Evolutionary conservation across 371 early-diverging fungal genomes (phyloP), one percentile per base, ranked within the genome.

Genomic region (Mucor lusitanicus): DNA sequence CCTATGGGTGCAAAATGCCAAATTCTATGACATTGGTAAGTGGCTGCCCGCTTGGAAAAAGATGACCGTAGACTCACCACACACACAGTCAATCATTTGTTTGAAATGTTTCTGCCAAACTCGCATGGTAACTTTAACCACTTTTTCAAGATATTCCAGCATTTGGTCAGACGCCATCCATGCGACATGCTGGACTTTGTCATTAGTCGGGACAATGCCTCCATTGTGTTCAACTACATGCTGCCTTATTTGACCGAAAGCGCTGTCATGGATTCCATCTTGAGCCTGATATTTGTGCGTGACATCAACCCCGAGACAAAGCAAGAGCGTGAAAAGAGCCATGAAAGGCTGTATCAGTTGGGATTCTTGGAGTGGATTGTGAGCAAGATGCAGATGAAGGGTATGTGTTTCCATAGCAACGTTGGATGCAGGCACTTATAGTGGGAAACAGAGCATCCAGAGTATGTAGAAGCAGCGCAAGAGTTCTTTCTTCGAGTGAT

Each of bases 101-200:
- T 80, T 23, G 66, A 77, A 13, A 57, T 73, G 12, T 75, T 82
- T 32, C 63, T 77, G 23, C 78, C 83, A 6, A 68, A 68, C 19
- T 78, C 80, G 1, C 42, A 74, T 59, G 83, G 78, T 33, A 80
- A 82, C 60, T 67, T 82, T 21, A 71, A 80, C 54, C 83, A 82
- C 32, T 82, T 82, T 53, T 70, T 69, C 54, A 78, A 75, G 44
- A 76, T 80, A 21, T 78, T 82, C 57, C 75, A 76, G 28, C 77
- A 78, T 55, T 67, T 82, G n/a, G 63, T 73, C 3, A 71, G 80
- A 35, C 65, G 83, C 27, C 71, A 82, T 59, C 76, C 80, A 3
- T 74, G 70, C 28, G 75, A 73, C 44, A 78, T 80, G 75, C 46
- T 82, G 58, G 73, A 78, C 21, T 68, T 64, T 21, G 66, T 80